Base-by-base conservation (phyloP, 495 filamentous ascomycete genomes). In the Penicillium alfredii region DNA sequence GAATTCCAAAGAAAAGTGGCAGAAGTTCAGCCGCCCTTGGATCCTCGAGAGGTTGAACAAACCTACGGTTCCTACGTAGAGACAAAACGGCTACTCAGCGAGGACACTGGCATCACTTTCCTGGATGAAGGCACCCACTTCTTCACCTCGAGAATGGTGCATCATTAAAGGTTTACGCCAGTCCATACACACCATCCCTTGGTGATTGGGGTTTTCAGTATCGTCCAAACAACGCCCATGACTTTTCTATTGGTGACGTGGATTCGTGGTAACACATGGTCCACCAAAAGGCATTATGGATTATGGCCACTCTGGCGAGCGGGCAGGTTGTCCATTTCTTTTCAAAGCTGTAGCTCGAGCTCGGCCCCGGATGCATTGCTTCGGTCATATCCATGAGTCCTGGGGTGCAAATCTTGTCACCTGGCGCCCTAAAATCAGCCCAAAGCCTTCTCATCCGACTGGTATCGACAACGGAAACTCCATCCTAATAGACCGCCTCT, bases 231-330 rank as follows among this genome's bases (percentile, higher is more conserved):
- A 32, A 69, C 7, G 71, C 71, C 4, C 74, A 71, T 48, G 18
- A 57, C 37, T 72, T 78, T 58, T 12, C 31, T n/a, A 59, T 80
- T 38, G 27, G 55, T 0, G 51, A 57, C 3, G 58, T 73, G 9
- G 79, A 88, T 44, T 86, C 0, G 67, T 72, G 7, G 74, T 88
- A 24, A 84, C 82, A 0, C 82, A 88, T 46, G 80, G 81, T 0
- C 83, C 82, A 1, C 81, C 83, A 0, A 50, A 58, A 4, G 68
- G 66, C 0, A 58, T 78, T 8, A 53, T 81, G 19, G 79, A 86
- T 50, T 32, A 49, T 4, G 66, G 63, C 2, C 14, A 23, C 3
- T 27, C 43, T 8, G 41, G 35, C 10, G 18, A 50, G 17, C 55
- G 68, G 30, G 71, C 69, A 12, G 82, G 81, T 0, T 84, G 77